These are phyloP conservation scores for Eremochloa ophiuroides DNA, from an alignment of 176 grass and related monocot genomes.

Conservation along the genomic window DNA sequence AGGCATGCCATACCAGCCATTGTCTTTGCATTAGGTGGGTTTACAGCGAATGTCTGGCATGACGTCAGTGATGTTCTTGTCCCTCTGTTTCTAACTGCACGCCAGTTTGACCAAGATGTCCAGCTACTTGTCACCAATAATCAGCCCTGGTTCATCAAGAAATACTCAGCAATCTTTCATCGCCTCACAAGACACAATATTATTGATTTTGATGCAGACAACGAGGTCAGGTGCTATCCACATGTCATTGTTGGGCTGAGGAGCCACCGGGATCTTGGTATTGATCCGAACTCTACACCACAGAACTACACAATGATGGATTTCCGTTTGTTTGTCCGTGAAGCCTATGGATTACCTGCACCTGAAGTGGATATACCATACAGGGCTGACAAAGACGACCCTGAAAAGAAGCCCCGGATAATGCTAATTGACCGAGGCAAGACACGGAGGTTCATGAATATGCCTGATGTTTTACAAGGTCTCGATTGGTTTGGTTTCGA, in stretches of 20 bases:
- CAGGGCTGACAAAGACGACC: slow-evolving; percentile 31
- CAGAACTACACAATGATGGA: slow-evolving; percentile 62
- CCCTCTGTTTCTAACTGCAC: slow-evolving; percentile 66
- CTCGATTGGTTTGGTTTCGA: slow-evolving; percentile 62
- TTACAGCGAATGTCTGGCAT: slow-evolving; percentile 61
- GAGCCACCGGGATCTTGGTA: slow-evolving; percentile 57
- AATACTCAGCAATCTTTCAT: slow-evolving; percentile 47
- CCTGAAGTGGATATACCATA: slow-evolving; percentile 37
- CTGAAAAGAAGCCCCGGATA: slow-evolving; percentile 58
- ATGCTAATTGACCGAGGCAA: slow-evolving; percentile 59
- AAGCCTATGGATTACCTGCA: slow-evolving; percentile 34
- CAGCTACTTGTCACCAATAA: slow-evolving; percentile 55
- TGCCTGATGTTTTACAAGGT: slow-evolving; percentile 20
- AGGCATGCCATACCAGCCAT: slow-evolving; percentile 49
- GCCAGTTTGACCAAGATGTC: slow-evolving; percentile 42
- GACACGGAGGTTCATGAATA: slow-evolving; percentile 48
- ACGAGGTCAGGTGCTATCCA: slow-evolving; percentile 62
- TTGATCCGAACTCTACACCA: slow-evolving; percentile 31
- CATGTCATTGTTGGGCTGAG: slow-evolving; percentile 59
- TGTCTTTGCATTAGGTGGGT: slow-evolving; percentile 65
- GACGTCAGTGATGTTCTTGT: slow-evolving; percentile 68
- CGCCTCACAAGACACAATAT: slow-evolving; percentile 38
- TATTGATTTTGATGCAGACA: slow-evolving; percentile 36
- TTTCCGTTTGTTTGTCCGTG: slow-evolving; percentile 60
- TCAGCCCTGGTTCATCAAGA: slow-evolving; percentile 53